These are phyloP conservation scores for Apophysomyces trapeziformis DNA, from an alignment of 371 early-diverging fungal species.

Conservation along the genomic window DNA sequence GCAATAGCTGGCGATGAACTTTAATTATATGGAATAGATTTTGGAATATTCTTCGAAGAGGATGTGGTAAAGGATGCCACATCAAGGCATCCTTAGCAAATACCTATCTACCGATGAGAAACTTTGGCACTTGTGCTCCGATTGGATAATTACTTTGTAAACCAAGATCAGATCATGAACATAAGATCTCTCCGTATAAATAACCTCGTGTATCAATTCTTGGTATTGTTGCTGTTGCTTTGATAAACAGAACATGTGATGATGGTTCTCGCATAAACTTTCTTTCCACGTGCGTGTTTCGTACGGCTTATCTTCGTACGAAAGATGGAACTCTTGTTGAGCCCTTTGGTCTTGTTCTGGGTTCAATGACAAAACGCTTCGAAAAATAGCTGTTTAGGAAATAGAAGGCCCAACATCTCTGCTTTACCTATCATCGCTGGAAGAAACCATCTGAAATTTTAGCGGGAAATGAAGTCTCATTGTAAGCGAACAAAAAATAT, in stretches of 20 bases:
- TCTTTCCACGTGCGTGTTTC: slow-evolving; percentile 6
- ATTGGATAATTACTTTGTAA: slow-evolving; percentile 47
- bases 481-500: too few relatives aligned
- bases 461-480: too few relatives aligned
- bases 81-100: slow-evolving; percentile 51
- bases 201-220: slow-evolving; percentile 68
- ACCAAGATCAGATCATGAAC: slow-evolving; percentile 63
- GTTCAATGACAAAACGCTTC: not conserved
- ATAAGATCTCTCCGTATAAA: slow-evolving; percentile 64
- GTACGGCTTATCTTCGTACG: not conserved
- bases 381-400: not conserved
- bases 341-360: not conserved
- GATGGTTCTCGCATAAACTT: not conserved
- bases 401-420: not conserved
- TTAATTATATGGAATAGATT: slow-evolving; percentile 56
- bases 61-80: slow-evolving; percentile 51
- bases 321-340: not conserved
- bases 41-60: slow-evolving; percentile 57
- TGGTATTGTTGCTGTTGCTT: slow-evolving; percentile 53
- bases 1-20: slow-evolving; percentile 43
- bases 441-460: too few relatives aligned
- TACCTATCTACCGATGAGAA: slow-evolving; percentile 33
- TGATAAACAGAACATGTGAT: slow-evolving; percentile 14
- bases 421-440: too few relatives aligned
- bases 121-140: too few relatives aligned